These are phyloP conservation scores for Leccinum subrobustum DNA, from an alignment of 1,284 basidiomycete species.

Conservation along the genomic window DNA sequence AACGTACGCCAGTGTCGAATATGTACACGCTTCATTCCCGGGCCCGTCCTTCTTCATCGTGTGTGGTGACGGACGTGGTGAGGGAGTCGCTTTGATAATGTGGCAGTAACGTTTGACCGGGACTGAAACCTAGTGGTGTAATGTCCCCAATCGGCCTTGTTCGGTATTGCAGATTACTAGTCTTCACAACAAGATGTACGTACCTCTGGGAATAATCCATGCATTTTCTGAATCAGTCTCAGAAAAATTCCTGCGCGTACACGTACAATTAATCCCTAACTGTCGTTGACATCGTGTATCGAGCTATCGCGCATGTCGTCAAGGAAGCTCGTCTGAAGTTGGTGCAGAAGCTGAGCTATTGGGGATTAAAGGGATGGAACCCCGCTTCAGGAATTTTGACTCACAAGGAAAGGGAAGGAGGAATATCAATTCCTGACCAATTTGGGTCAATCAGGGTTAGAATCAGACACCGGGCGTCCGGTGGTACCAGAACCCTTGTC, in stretches of 20 bases:
- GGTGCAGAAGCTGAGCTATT: background rate
- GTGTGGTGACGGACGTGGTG: background rate
- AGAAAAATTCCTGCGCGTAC: background rate
- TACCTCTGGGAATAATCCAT: background rate
- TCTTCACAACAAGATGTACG: background rate
- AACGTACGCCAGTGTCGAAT: background rate
- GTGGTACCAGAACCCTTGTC: background rate
- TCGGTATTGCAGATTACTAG: background rate
- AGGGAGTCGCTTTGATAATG: background rate
- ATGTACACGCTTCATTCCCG: conserved; percentile 16
- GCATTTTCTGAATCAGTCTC: background rate
- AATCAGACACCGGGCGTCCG: background rate
- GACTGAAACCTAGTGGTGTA: background rate
- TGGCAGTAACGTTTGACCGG: background rate
- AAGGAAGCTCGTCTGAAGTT: background rate
- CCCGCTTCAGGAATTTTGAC: conserved; percentile 1
- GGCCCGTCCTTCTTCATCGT: conserved; percentile 1
- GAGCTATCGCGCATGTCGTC: conserved; percentile 2
- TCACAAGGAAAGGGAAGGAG: background rate
- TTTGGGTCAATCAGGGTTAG: conserved; percentile 11
- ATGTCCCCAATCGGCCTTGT: background rate
- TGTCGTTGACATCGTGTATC: conserved; percentile 2
- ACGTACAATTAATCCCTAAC: background rate
- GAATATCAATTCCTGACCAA: background rate
- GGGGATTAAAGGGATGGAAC: conserved; percentile 2